Base-by-base conservation (phyloP, 1,284 basidiomycete species). In the Tranzscheliella williamsii region DNA sequence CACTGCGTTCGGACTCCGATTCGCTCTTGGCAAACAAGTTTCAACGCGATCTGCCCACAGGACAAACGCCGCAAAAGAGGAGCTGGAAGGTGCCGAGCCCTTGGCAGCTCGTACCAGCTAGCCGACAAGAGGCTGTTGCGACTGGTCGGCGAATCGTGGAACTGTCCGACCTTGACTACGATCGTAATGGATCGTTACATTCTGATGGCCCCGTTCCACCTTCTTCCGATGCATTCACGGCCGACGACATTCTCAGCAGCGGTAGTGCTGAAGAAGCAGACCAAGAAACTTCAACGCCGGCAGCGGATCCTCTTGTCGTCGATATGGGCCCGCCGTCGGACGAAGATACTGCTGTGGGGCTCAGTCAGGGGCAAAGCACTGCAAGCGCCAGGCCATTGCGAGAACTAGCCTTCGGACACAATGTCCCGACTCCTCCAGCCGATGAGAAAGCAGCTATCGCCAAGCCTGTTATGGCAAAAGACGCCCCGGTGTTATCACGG, bases 31-130 rank as follows among this genome's bases (percentile, higher is more conserved):
- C n/a, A n/a, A 31, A 41, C 18, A 44, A 33, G n/a, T 47, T 50
- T 13, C 48, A 42, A 20, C 30, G 50, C 32, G 49, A 67, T 26
- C 49, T 30, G 24, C 42, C 64, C 17, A 70, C 71, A 9, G 70
- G 67, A 12, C 42, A 51, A n/a, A 73, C 71, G 18, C 69, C 69
- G 24, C 58, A 63, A 40, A 69, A 69, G 35, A 56, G 50, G 12
- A 42, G 24, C 16, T 64, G 53, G 52, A 44, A 53, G 36, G 31
- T 63, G 42, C 51, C 61, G 2, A 42, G 38, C 1, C 24, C 42
- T 15, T 70, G 67, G 66, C 38, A 42, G 16, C 42, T 70, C 4
- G 69, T 73, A 15, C 66, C 70, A 1, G 27, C 32, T 6, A 50
- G 55, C 24, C 52, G 66, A 13, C 33, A 42, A 23, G 56, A 51